Evolutionary conservation across 108 stramenopile genomes (phyloP), one percentile per base, ranked within the genome.

Genomic region (Mediolabrus comicus): DNA sequence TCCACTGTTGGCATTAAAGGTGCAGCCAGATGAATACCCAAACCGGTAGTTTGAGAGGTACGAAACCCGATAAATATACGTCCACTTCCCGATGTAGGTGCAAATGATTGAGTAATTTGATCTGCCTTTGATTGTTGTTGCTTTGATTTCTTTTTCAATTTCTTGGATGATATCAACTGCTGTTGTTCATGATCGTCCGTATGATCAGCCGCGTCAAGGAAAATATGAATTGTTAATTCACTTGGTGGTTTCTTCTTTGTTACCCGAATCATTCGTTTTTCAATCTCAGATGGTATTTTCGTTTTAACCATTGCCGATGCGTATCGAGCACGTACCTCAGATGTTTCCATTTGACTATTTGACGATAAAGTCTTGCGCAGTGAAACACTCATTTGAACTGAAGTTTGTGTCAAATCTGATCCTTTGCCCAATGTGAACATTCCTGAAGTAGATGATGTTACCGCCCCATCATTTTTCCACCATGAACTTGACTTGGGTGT

Each of bases 211-310:
- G 77, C 79, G 55, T 84, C 80, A 27, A 92, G 62, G 53, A 89
- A 86, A 3, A 88, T 67, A 69, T 89, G 85, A 14, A 92, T 78
- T 9, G 72, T 80, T 5, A 92, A 71, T 32, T 79, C 82, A 30
- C 66, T 80, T 12, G 91, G 91, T 6, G 87, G 87, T 10, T 86
- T 85, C 70, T 92, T 92, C 72, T 92, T 92, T n/a, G 87, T 92
- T 9, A 92, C 91, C 38, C 91, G 84, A 52, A 88, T 80, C 88
- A 92, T 92, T 25, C 88, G 61, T 19, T 68, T 75, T 22, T 71
- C 84, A 63, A 92, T 84, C 13, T 83, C 74, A 4, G 75, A 12
- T 4, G 86, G 82, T 32, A 92, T 81, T 17, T 85, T 83, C 11
- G 88, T 90, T 17, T 75, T 85, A 0, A 86, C 91, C 31, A 55